A percentile compares a stretch with the other conserved stretches of the same genome.
phyloP scores from a whole-genome alignment of 208 protist genomes.

The Vickermania spadyakhi region DNA sequence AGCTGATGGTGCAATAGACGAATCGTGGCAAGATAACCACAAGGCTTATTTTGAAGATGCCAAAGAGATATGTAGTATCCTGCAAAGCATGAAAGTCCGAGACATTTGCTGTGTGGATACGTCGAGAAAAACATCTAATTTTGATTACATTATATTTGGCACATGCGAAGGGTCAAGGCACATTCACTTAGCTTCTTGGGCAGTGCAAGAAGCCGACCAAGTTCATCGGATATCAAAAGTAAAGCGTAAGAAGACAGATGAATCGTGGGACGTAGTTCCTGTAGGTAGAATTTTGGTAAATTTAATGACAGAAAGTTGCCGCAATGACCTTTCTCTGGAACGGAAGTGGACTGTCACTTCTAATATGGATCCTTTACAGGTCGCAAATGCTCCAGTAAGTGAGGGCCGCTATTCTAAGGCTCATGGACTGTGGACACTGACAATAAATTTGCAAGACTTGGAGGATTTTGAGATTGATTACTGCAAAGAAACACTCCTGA shows the following conservation, averaged over 20 bases:
- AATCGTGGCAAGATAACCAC: conserved; percentile 70
- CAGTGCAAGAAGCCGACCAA: conserved; percentile 76
- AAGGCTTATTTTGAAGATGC: conserved; percentile 76
- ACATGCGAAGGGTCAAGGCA: conserved; percentile 81
- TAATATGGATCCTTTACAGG: conserved; percentile 70
- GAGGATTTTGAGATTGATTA: conserved; percentile 90
- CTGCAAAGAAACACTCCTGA: conserved; percentile 80
- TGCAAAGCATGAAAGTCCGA: conserved; percentile 63
- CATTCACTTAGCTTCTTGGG: conserved; percentile 85
- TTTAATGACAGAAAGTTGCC: conserved; percentile 73
- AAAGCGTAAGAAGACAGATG: conserved; percentile 59
- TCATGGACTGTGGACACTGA: conserved; percentile 86
- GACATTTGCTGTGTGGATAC: conserved; percentile 84
- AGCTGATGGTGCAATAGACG: conserved; percentile 81
- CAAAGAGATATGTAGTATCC: conserved; percentile 50
- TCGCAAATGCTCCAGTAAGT: conserved; percentile 73
- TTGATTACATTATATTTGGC: conserved; percentile 87
- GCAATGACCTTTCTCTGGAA: conserved; percentile 71
- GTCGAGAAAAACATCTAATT: conserved; percentile 70
- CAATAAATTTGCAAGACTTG: conserved; percentile 84
- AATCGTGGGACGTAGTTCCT: conserved; percentile 81
- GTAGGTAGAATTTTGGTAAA: conserved; percentile 84
- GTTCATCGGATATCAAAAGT: conserved; percentile 69
- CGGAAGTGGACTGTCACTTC: conserved; percentile 84
- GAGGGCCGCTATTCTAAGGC: conserved; percentile 66